Evolutionary conservation across 129 eudicot species (phyloP).

Genomic region (Tagetes erecta): DNA sequence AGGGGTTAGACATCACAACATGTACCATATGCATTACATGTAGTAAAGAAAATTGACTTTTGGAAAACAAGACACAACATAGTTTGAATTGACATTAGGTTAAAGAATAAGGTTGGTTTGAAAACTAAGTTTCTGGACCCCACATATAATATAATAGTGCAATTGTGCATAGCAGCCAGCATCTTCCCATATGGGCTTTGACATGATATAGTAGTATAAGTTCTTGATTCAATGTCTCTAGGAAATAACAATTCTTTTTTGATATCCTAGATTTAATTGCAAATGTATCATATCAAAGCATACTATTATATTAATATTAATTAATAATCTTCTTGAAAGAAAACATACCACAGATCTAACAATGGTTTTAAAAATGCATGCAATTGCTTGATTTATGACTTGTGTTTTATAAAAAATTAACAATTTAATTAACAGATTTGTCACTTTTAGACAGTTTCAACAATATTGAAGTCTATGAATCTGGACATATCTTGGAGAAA

Average conservation of each 20-base stretch:
- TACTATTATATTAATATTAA: neutral
- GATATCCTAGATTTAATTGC: neutral
- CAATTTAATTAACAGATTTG: neutral
- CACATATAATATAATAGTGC: neutral
- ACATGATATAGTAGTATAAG: neutral
- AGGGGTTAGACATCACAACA: neutral
- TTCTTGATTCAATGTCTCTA: neutral
- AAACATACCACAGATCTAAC: neutral
- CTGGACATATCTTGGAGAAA: conserved; percentile 1
- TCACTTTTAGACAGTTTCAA: conserved; percentile 3
- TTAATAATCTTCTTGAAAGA: neutral
- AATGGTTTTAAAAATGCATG: neutral
- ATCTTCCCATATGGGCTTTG: neutral
- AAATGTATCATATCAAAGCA: neutral
- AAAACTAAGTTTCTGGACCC: conserved; percentile 10
- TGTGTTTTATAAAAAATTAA: neutral
- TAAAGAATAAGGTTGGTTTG: neutral
- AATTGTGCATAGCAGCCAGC: conserved; percentile 17
- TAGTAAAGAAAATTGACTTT: neutral
- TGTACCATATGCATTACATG: neutral
- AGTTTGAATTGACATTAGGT: neutral
- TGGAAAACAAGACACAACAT: neutral
- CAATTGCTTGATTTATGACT: neutral
- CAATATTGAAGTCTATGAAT: neutral
- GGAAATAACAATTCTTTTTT: neutral